Evolutionary conservation across 495 filamentous ascomycete species (phyloP), one percentile per base, ranked within the genome.

Genomic region (Neurospora intermedia): DNA sequence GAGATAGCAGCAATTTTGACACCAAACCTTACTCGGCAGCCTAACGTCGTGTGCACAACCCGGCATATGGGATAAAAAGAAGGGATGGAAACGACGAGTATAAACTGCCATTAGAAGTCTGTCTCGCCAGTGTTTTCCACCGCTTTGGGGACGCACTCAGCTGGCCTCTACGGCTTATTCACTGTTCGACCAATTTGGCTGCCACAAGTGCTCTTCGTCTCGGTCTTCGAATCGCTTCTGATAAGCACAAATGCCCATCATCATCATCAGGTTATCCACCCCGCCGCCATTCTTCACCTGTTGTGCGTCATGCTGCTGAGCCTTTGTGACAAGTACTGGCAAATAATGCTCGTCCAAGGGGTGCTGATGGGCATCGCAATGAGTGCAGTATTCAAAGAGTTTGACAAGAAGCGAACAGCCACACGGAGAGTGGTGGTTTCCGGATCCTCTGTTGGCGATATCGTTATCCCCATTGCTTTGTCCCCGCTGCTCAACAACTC

Each of bases 271-370:
- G 48, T 85, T 66, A 81, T 88, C 69, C 82, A 78, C 4, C 81
- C 82, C 0, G 80, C 80, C 20, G 79, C 79, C 2, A 70, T 84
- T 38, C 38, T 80, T 9, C 83, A 84, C 71, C 73, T 87, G 43
- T 74, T 83, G 69, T 71, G 79, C 43, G 78, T 83, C 38, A 88
- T 92, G 85, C 87, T 91, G 85, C 82, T 78, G 0, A 88, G 84
- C 31, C 78, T 91, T 4, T 91, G 88, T 78, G 78, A 78, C 5
- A 70, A 85, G 48, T 89, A 88, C 80, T 91, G 84, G 75, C 88
- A 92, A 66, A 88, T 92, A 74, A 80, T 90, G 71, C 87, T 92
- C 18, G 84, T 85, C 0, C 90, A 91, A 76, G 88, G 87, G 3
- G 73, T 91, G 3, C 80, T 91, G 1, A 80, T 86, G 3, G 89